These are phyloP conservation scores for Colletotrichum magnum DNA, from an alignment of 2,329 filamentous ascomycete species.

Conservation along the genomic window DNA sequence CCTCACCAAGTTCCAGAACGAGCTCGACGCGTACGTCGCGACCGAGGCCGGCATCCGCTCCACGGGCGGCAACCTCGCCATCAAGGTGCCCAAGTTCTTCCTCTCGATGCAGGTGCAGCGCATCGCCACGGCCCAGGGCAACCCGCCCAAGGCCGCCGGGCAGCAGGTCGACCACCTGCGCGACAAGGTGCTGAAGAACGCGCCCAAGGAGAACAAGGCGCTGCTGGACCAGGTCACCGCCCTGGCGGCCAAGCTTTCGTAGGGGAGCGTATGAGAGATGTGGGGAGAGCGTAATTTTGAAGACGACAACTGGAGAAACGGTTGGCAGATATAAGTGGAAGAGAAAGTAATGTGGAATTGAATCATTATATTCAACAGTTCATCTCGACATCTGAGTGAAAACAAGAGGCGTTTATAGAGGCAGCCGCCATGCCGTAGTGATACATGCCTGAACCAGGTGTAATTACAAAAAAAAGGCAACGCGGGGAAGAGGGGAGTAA, in stretches of 20 bases:
- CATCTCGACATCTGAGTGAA: conserved; percentile 27
- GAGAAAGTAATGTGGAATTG: conserved; percentile 28
- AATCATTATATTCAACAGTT: conserved; percentile 33
- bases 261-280: too few relatives aligned
- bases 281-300: too few relatives aligned
- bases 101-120: conserved; percentile 70
- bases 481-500: conserved; percentile 26
- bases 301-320: neutral
- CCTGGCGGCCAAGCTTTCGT: conserved; percentile 44
- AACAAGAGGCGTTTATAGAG: neutral
- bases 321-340: neutral
- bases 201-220: conserved; percentile 61
- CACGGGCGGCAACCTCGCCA: conserved; percentile 65
- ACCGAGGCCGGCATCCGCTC: conserved; percentile 72
- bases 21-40: conserved; percentile 69
- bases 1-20: conserved; percentile 65
- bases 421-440: conserved; percentile 26
- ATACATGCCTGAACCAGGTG: conserved; percentile 16
- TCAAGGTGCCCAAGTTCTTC: conserved; percentile 77
- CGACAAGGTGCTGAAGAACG: conserved; percentile 71
- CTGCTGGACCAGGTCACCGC: conserved; percentile 67
- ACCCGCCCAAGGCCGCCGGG: conserved; percentile 64
- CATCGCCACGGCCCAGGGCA: conserved; percentile 72
- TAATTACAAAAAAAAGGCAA: conserved; percentile 20
- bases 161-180: conserved; percentile 69